A percentile compares a stretch with the other conserved stretches of the same genome.
These are phyloP conservation scores for Xylariaceae sp. DNA, from an alignment of 2,329 filamentous ascomycete species.

Conservation along the genomic window DNA sequence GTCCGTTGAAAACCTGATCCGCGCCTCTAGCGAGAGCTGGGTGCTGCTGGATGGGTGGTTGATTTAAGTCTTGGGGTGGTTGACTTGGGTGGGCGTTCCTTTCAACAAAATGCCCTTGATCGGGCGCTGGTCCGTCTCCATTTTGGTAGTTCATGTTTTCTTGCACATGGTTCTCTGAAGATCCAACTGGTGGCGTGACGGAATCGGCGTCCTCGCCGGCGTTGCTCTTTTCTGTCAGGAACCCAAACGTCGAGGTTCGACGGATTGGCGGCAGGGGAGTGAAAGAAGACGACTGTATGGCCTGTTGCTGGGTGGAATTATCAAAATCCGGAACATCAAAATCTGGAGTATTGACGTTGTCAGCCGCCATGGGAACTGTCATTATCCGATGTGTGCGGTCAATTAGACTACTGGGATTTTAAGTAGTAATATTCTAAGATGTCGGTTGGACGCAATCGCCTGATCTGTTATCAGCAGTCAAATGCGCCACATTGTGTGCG, in stretches of 20 bases:
- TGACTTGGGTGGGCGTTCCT: conserved; percentile 24
- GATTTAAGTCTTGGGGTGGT: conserved; percentile 25
- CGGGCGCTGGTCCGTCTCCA: conserved; percentile 31
- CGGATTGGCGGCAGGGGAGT: conserved; percentile 61
- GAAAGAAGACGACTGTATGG: conserved; percentile 50
- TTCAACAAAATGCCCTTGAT: conserved; percentile 7
- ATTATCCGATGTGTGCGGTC: conserved; percentile 29
- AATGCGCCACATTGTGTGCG: conserved; percentile 33
- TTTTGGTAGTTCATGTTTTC: conserved; percentile 30
- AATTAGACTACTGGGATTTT: conserved; percentile 32
- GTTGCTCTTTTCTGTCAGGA: conserved; percentile 42
- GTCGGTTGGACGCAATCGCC: conserved; percentile 41
- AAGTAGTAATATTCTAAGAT: conserved; percentile 25
- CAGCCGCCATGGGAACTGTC: conserved; percentile 30
- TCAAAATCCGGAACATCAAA: conserved; percentile 21
- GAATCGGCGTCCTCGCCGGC: conserved; percentile 39
- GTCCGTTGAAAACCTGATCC: conserved; percentile 22
- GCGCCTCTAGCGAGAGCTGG: conserved; percentile 8
- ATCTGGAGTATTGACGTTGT: conserved; percentile 23
- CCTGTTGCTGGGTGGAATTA: conserved; percentile 22
- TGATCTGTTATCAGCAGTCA: conserved; percentile 33
- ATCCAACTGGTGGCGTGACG: conserved; percentile 28
- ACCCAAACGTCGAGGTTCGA: conserved; percentile 58
- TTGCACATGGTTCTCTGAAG: conserved; percentile 29
- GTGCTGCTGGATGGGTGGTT: conserved; percentile 19